Conservation (phyloP, 129 eudicot species). For the Apium graveolens region DNA sequence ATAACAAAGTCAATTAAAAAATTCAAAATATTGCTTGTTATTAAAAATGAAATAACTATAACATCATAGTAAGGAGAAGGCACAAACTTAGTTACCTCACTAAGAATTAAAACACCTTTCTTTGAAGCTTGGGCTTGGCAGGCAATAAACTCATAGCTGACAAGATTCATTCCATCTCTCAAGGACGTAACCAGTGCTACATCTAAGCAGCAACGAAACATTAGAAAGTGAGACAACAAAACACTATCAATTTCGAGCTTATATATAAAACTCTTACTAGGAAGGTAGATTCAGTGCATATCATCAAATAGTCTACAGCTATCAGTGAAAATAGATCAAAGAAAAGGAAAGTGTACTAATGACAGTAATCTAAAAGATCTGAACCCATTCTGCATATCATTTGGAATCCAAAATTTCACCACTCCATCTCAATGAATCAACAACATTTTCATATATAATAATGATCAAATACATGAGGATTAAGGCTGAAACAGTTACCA, state of each 20-base stretch:
- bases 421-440: background rate
- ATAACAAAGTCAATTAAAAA: background rate
- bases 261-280: background rate
- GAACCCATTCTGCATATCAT: background rate
- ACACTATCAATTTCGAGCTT: background rate
- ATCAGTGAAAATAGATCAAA: background rate
- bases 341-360: background rate
- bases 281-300: background rate
- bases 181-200: slow-evolving; percentile 77
- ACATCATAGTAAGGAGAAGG: background rate
- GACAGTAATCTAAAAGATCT: background rate
- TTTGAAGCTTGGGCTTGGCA: slow-evolving; percentile 84
- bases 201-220: slow-evolving; percentile 34
- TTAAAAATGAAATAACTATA: background rate
- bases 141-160: slow-evolving; percentile 84
- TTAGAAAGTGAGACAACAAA: background rate
- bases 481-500: slow-evolving; percentile 18
- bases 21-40: background rate
- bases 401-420: background rate
- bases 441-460: background rate
- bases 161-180: slow-evolving; percentile 94
- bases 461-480: background rate
- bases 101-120: slow-evolving; percentile 80
- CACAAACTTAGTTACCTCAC: slow-evolving; percentile 46
- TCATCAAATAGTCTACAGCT: background rate